These are phyloP conservation scores for Gliomastix tumulicola DNA, from an alignment of 2,329 filamentous ascomycete genomes.

Conservation along the genomic window DNA sequence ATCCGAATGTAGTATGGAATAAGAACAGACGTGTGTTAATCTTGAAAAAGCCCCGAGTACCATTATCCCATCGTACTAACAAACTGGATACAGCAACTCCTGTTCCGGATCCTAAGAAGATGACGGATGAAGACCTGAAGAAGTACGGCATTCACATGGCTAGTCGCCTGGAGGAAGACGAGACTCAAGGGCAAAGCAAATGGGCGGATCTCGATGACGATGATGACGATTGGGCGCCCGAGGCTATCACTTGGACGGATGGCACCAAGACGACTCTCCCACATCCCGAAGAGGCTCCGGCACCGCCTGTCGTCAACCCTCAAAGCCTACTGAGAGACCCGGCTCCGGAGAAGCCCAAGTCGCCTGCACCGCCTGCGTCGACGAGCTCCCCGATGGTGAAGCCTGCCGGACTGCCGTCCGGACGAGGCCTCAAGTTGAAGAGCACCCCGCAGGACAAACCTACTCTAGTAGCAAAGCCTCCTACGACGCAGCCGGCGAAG, in stretches of 20 bases:
- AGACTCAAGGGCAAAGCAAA: constrained; percentile 67
- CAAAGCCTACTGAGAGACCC: constrained; percentile 12
- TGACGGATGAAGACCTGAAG: constrained; percentile 81
- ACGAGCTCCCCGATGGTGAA: constrained; percentile 31
- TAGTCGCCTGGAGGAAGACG: constrained; percentile 69
- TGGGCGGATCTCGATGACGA: constrained; percentile 90
- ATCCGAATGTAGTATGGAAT: constrained; percentile 77
- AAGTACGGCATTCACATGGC: constrained; percentile 84
- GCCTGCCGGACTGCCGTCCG: constrained; percentile 39
- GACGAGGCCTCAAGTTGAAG: constrained; percentile 59
- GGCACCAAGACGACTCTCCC: constrained; percentile 75
- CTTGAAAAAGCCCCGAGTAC: constrained; percentile 3
- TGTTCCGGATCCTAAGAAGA: constrained; percentile 68
- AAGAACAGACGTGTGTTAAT: constrained; percentile 63
- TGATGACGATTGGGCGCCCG: constrained; percentile 80
- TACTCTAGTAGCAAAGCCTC: constrained; percentile 65
- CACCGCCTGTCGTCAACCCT: constrained; percentile 13
- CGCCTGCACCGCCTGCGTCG: constrained; percentile 28
- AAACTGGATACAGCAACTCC: constrained; percentile 46
- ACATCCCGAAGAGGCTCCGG: constrained; percentile 44
- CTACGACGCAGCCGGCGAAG: constrained; percentile 63
- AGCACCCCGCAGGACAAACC: constrained; percentile 60
- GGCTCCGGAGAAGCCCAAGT: constrained; percentile 37
- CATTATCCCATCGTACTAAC: constrained; percentile 16
- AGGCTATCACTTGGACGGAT: constrained; percentile 82